Evolutionary conservation across 352 stramenopile species (phyloP), one percentile per base, ranked within the genome.

Genomic region (Phytophthora sp.): DNA sequence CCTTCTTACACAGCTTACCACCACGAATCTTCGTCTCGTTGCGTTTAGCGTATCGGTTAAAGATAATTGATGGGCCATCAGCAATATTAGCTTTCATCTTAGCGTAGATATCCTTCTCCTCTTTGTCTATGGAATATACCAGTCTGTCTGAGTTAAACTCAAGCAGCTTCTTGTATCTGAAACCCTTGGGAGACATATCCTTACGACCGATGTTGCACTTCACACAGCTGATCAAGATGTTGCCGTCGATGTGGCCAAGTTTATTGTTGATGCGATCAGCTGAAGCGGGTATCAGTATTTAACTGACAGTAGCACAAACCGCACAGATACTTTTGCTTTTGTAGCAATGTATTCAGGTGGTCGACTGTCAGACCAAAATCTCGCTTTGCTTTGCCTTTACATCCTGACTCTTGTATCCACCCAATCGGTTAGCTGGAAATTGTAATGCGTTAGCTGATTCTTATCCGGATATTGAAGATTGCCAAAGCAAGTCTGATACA

Each of bases 1-100:
- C 20, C 35, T 75, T 71, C 35, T 65, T 70, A 21, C 21, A 37
- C 11, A 56, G 4, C 43, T 70, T 74, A 42, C 53, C 52, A 9
- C 44, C 34, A 20, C 56, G 58, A 65, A 72, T 74, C 1, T 37
- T 26, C 5, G 57, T 73, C 15, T 66, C 43, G 28, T 52, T 52
- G 26, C 27, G 43, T 27, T 38, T 48, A 34, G 39, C 39, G 20
- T 48, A 48, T 8, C 39, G 21, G 17, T 48, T 48, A 21, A 48
- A 48, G 39, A 48, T 31, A 28, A 48, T 48, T 17, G 39, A 48
- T 31, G 39, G 39, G 11, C 21, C 39, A 20, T 21, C 39, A 15
- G 38, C 38, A 26, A 45, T 48, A 17, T 48, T 48, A 28, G 39
- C 21, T 17, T 48, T 48, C 39, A 48, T 48, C 20, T 32, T 18